A percentile compares a stretch with the other conserved stretches of the same genome.
Conservation (phyloP, 2,329 filamentous ascomycete genomes). For the Exophiala viscosa region DNA sequence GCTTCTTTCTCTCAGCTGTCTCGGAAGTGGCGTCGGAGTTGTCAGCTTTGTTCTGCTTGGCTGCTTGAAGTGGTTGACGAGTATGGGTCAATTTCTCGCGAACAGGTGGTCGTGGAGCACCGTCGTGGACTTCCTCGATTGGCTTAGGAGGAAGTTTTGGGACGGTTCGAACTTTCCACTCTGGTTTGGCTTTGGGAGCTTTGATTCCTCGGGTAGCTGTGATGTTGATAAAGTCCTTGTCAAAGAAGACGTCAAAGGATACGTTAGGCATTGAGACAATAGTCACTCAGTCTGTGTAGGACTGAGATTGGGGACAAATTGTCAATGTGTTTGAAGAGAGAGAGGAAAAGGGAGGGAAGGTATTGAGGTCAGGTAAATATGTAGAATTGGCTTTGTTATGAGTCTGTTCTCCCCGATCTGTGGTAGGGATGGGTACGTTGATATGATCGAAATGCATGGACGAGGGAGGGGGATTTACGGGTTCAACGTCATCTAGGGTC, state of each 20-base stretch:
- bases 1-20: conserved; percentile 23
- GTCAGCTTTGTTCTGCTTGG: conserved; percentile 6
- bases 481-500: conserved; percentile 20
- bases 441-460: not conserved
- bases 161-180: conserved; percentile 30
- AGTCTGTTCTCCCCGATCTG: conserved; percentile 2
- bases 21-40: conserved; percentile 16
- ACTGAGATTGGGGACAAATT: not conserved
- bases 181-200: conserved; percentile 30
- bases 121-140: conserved; percentile 14
- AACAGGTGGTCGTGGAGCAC: conserved; percentile 18
- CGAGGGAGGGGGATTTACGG: not conserved
- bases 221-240: conserved; percentile 31
- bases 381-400: not conserved
- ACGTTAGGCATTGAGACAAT: conserved; percentile 31
- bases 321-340: not conserved
- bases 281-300: conserved; percentile 8
- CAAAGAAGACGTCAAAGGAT: conserved; percentile 31
- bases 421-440: conserved; percentile 1
- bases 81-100: conserved; percentile 26
- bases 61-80: conserved; percentile 13
- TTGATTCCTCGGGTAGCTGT: conserved; percentile 28
- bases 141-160: conserved; percentile 30
- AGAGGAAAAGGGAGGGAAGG: not conserved
- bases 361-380: conserved; percentile 1